Evolutionary conservation across 371 early-diverging fungal genomes (phyloP), one percentile per base, ranked within the genome.

Genomic region (Actinomucor elegans): DNA sequence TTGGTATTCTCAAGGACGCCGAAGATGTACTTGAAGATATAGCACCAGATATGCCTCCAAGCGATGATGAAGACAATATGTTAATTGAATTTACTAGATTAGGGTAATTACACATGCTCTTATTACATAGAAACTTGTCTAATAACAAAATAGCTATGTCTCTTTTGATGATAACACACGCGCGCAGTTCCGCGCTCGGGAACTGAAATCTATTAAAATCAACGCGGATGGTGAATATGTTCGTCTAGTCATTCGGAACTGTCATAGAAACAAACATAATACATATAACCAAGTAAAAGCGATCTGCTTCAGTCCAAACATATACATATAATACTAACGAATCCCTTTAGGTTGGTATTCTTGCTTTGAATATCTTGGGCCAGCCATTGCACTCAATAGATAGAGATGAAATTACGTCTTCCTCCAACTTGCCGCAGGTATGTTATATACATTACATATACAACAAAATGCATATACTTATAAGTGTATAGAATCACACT

Each of bases 131-230:
- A 43, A 24, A 43, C 15, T 20, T 42, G 26, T 15, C 24, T 42
- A 14, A 38, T 31, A 6, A 38, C n/a, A 26, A 17, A n/a, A 17
- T 41, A 74, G 75, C 8, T 69, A 74, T 60, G 71, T 74, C 38
- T 71, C 71, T 38, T 61, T 74, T 55, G 75, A 74, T 53, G 71
- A 68, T 53, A 74, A 74, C 49, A 61, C 64, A 33, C 64, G 71
- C 31, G 75, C 75, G 14, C 71, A 74, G 48, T 74, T 64, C 46
- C 51, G 71, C 28, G 75, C 75, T 50, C 77, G 92, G 18, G 92
- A 92, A 62, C 69, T 90, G 21, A 87, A 88, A 59, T 87, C 90
- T 0, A 84, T 92, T 37, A 86, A 86, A 56, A 65, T 90, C 24
- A 86, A 90, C 51, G 77, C 77, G n/a, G 79, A 84, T 40, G 86